These are phyloP conservation scores for Fusarium nelsonii DNA, from an alignment of 2,329 filamentous ascomycete genomes.

Conservation along the genomic window DNA sequence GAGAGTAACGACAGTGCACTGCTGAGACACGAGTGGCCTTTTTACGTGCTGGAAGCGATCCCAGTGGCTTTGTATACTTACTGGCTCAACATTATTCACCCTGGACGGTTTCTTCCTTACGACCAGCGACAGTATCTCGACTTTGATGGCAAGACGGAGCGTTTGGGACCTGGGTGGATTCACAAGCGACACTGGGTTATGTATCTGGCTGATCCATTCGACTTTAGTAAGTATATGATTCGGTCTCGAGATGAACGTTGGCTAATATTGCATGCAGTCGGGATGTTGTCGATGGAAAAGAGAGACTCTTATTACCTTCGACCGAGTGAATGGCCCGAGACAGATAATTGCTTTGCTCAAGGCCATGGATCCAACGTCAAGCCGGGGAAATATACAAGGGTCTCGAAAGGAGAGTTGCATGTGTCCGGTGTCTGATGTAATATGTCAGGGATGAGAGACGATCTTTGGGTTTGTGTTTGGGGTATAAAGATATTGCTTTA, in stretches of 20 bases:
- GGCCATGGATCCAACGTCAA: slow-evolving; percentile 40
- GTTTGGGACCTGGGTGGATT: slow-evolving; percentile 46
- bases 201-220: slow-evolving; percentile 40
- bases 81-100: slow-evolving; percentile 59
- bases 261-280: slow-evolving; percentile 12
- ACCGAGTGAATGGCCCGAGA: slow-evolving; percentile 37
- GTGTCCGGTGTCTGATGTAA: slow-evolving; percentile 24
- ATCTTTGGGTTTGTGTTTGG: slow-evolving; percentile 8
- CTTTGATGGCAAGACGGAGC: slow-evolving; percentile 55
- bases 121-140: slow-evolving; percentile 56
- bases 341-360: slow-evolving; percentile 41
- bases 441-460: neutral
- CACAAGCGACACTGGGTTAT: slow-evolving; percentile 40
- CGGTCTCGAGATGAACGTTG: neutral
- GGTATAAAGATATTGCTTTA: neutral
- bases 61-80: slow-evolving; percentile 59
- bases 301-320: slow-evolving; percentile 42
- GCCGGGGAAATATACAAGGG: slow-evolving; percentile 21
- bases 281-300: slow-evolving; percentile 44
- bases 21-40: slow-evolving; percentile 60
- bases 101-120: slow-evolving; percentile 57
- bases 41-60: slow-evolving; percentile 60
- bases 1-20: slow-evolving; percentile 46
- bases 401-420: slow-evolving; percentile 25
- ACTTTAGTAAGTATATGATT: slow-evolving; percentile 22